These are phyloP conservation scores for Podospora pseudocomata DNA, from an alignment of 495 filamentous ascomycete species.

Conservation along the genomic window DNA sequence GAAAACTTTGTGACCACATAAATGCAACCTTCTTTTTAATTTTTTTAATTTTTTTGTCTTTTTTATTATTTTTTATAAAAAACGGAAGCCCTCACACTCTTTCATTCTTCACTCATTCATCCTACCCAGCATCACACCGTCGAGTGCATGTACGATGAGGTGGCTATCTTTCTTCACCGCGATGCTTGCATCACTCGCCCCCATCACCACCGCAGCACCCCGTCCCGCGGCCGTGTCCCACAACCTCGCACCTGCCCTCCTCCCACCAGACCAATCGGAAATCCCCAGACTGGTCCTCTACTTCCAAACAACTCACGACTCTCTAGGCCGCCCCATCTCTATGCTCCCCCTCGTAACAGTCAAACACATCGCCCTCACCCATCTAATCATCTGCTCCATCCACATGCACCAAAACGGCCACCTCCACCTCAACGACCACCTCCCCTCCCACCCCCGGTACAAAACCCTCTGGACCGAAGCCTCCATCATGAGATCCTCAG, in stretches of 20 bases:
- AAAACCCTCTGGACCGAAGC: conserved; percentile 66
- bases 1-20: too few relatives aligned
- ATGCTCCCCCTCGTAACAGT: conserved; percentile 67
- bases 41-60: too few relatives aligned
- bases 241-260: background rate
- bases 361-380: conserved; percentile 52
- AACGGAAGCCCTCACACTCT: too few relatives aligned
- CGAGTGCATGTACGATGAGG: background rate
- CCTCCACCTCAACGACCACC: conserved; percentile 73
- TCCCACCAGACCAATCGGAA: conserved; percentile 4
- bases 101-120: too few relatives aligned
- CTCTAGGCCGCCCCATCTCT: conserved; percentile 58
- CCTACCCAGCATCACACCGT: too few relatives aligned
- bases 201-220: background rate
- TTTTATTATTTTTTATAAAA: too few relatives aligned
- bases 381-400: conserved; percentile 72
- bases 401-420: conserved; percentile 60
- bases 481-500: conserved; percentile 51
- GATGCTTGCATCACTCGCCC: background rate
- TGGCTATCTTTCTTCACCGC: background rate
- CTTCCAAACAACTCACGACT: conserved; percentile 64
- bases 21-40: too few relatives aligned
- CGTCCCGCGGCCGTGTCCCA: background rate
- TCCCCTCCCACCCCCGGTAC: conserved; percentile 52
- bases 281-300: conserved; percentile 56